Percentiles rank a stretch among this genome's conserved stretches.
Evolutionary conservation across 768 basidiomycete species (phyloP).

Genomic region (Tulasnella sp.): DNA sequence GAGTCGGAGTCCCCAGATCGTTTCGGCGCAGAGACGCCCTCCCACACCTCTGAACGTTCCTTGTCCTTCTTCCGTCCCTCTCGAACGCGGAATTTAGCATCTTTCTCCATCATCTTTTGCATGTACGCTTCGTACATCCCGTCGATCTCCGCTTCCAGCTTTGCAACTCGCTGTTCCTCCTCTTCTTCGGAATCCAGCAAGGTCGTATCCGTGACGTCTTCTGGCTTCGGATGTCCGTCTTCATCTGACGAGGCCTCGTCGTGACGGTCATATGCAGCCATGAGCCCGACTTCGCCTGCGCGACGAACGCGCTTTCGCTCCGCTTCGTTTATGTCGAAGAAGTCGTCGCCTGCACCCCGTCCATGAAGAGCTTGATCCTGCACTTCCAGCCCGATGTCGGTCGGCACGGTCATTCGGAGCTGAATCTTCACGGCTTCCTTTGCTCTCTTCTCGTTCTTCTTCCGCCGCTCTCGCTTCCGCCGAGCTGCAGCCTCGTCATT

Average conservation of each 20-base stretch:
- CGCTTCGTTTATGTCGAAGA: conserved; percentile 79
- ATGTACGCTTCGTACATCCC: conserved; percentile 86
- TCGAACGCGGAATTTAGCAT: conserved; percentile 84
- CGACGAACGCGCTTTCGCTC: conserved; percentile 54
- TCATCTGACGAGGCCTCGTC: conserved; percentile 46
- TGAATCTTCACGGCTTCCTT: conserved; percentile 94
- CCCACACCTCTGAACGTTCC: conserved; percentile 75
- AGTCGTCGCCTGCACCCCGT: conserved; percentile 68
- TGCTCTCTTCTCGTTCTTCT: conserved; percentile 84
- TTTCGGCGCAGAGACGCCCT: conserved; percentile 56
- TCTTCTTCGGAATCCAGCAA: conserved; percentile 64
- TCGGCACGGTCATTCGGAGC: conserved; percentile 95
- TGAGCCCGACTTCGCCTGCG: conserved; percentile 52
- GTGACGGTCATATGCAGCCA: conserved; percentile 47
- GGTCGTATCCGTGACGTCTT: conserved; percentile 47
- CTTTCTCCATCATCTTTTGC: conserved; percentile 75
- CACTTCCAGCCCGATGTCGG: conserved; percentile 91
- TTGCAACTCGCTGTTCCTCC: conserved; percentile 58
- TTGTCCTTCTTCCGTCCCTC: conserved; percentile 74
- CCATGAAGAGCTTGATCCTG: conserved; percentile 70
- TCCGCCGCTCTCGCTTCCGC: conserved; percentile 77
- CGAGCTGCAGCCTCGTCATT: conserved; percentile 75
- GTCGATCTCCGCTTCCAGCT: conserved; percentile 85
- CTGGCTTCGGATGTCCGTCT: conserved; percentile 40
- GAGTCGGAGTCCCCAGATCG: conserved; percentile 45